Conservation (phyloP, 2,329 filamentous ascomycete species). For the Aurifilum marmelostoma region DNA sequence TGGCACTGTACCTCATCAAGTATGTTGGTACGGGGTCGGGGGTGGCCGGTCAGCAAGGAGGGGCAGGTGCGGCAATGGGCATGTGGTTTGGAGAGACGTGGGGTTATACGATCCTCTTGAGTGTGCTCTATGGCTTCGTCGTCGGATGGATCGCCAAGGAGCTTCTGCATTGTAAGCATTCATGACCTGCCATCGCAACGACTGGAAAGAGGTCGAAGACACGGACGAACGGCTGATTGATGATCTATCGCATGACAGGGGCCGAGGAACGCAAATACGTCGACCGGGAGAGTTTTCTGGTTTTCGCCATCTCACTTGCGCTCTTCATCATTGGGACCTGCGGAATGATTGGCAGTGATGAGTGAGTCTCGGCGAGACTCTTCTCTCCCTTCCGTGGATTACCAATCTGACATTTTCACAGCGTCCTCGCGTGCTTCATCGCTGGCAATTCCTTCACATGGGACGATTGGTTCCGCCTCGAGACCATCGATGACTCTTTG, state of each 20-base stretch:
- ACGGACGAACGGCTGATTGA: slow-evolving; percentile 7
- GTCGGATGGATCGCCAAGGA: slow-evolving; percentile 84
- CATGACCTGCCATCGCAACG: too few species aligned
- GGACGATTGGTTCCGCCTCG: slow-evolving; percentile 91
- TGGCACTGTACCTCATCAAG: slow-evolving; percentile 82
- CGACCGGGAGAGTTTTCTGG: slow-evolving; percentile 83
- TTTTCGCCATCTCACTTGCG: slow-evolving; percentile 83
- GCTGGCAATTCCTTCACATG: slow-evolving; percentile 90
- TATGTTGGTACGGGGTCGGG: slow-evolving; percentile 64
- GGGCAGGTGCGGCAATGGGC: slow-evolving; percentile 68
- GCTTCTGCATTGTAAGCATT: slow-evolving; percentile 67
- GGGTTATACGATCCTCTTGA: slow-evolving; percentile 81
- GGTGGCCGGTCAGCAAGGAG: slow-evolving; percentile 54
- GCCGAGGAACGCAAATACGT: slow-evolving; percentile 81
- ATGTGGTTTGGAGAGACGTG: slow-evolving; percentile 86
- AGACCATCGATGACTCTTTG: slow-evolving; percentile 88
- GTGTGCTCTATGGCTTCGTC: slow-evolving; percentile 73
- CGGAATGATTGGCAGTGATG: slow-evolving; percentile 84
- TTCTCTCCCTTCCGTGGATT: background rate
- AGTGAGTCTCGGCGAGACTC: slow-evolving; percentile 42
- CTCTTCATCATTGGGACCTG: slow-evolving; percentile 87
- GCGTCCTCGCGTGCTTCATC: slow-evolving; percentile 85
- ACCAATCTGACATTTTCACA: background rate
- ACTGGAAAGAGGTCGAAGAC: too few species aligned
- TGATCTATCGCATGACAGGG: slow-evolving; percentile 32